A percentile compares a stretch with the other conserved stretches of the same genome.
Evolutionary conservation across 2,329 filamentous ascomycete species (phyloP).

Genomic region (Mycosphaerelloides madeirae): DNA sequence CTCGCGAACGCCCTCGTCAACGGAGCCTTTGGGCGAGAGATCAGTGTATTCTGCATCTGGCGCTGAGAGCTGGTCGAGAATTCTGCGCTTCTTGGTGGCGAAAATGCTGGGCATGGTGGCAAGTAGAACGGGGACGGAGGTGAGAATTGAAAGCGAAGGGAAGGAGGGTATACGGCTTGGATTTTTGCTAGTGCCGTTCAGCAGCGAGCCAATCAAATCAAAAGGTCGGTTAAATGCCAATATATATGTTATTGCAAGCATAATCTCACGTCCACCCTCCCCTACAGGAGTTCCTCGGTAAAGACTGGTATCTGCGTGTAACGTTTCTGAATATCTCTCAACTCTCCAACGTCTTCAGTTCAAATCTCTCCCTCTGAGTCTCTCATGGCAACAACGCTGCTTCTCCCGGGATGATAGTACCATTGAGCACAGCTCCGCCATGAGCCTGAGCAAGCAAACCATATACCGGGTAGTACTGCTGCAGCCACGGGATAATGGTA

Average conservation of each 20-base stretch:
- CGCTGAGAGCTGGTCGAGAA: conserved; percentile 64
- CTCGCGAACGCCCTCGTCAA: conserved; percentile 72
- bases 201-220: no score
- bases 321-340: no score
- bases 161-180: not conserved
- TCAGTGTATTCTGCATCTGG: conserved; percentile 72
- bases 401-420: conserved; percentile 56
- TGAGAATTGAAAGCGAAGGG: not conserved
- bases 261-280: no score
- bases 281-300: no score
- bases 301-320: no score
- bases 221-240: no score
- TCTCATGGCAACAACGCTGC: conserved; percentile 24
- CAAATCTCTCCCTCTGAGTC: no score
- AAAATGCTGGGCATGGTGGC: conserved; percentile 9
- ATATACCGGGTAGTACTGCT: conserved; percentile 62
- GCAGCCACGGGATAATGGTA: conserved; percentile 60
- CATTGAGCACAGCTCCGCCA: conserved; percentile 56
- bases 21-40: conserved; percentile 79
- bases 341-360: no score
- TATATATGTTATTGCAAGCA: no score
- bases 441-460: conserved; percentile 60
- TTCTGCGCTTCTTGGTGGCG: conserved; percentile 60
- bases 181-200: no score
- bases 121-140: no score